Percentiles rank a stretch among this genome's conserved stretches.
These are phyloP conservation scores for Suhomyces ambrosiae DNA, from an alignment of 1,139 yeast genomes.

Conservation along the genomic window DNA sequence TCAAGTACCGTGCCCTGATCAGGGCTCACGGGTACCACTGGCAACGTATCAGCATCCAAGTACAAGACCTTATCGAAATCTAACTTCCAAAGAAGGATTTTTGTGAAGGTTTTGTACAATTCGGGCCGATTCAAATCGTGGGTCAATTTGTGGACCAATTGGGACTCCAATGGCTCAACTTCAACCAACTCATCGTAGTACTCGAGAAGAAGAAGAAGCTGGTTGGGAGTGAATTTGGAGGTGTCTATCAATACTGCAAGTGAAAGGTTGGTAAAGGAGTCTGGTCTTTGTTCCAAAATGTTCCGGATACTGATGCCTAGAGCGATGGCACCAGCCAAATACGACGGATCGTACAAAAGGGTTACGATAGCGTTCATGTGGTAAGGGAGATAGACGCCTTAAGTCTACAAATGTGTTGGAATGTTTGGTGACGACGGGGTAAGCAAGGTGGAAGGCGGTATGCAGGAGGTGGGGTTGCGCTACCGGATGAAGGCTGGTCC, in stretches of 20 bases:
- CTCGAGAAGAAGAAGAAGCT: constrained; percentile 28
- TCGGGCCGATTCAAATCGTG: constrained; percentile 69
- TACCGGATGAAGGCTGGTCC: background rate
- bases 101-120: constrained; percentile 68
- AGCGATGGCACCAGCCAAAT: constrained; percentile 77
- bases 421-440: background rate
- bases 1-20: constrained; percentile 36
- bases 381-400: background rate
- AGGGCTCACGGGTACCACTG: constrained; percentile 39
- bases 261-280: constrained; percentile 1
- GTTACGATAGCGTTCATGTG: constrained; percentile 58
- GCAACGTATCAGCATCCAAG: constrained; percentile 82
- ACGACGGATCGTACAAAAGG: constrained; percentile 62
- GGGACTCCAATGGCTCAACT: constrained; percentile 31
- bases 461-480: constrained; percentile 1
- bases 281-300: constrained; percentile 8
- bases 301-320: constrained; percentile 47
- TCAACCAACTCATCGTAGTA: constrained; percentile 38
- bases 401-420: background rate
- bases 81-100: constrained; percentile 71
- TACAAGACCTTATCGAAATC: constrained; percentile 64
- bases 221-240: constrained; percentile 28
- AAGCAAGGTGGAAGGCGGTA: background rate
- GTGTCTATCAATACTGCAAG: constrained; percentile 43
- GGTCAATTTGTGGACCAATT: constrained; percentile 28